Conservation (phyloP, 352 stramenopile genomes). For the Thalassiosira hispida region DNA sequence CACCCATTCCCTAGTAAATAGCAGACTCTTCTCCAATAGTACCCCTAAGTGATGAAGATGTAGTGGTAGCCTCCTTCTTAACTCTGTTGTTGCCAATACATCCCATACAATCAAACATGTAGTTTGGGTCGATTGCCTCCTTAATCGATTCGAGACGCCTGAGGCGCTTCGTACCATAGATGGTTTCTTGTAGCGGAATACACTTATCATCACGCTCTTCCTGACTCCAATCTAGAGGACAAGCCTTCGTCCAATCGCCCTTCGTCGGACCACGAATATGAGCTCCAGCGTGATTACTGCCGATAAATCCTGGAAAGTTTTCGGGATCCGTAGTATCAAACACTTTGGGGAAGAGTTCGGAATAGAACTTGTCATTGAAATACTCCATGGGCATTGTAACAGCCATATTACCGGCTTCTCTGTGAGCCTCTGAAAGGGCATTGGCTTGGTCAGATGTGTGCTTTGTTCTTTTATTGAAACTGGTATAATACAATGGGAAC, state of each 20-base stretch:
- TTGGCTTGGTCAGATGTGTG: slow-evolving; percentile 31
- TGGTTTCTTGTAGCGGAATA: slow-evolving; percentile 39
- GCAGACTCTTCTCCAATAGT: no score
- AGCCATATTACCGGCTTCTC: slow-evolving; percentile 22
- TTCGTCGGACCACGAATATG: slow-evolving; percentile 29
- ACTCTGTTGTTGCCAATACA: slow-evolving; percentile 30
- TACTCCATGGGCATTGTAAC: no score
- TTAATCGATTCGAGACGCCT: slow-evolving; percentile 45
- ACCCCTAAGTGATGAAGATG: no score
- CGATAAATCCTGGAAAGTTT: slow-evolving; percentile 38
- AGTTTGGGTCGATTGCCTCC: slow-evolving; percentile 32
- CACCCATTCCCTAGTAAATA: no score
- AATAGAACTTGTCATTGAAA: no score
- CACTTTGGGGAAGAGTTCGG: slow-evolving; percentile 6
- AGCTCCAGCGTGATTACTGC: slow-evolving; percentile 29
- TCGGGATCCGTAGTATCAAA: slow-evolving; percentile 12
- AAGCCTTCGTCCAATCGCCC: slow-evolving; percentile 43
- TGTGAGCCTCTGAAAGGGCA: slow-evolving; percentile 30
- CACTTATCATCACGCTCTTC: slow-evolving; percentile 41
- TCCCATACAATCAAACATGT: slow-evolving; percentile 46
- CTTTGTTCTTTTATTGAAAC: slow-evolving; percentile 5
- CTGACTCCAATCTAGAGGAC: slow-evolving; percentile 37
- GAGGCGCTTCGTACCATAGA: slow-evolving; percentile 42
- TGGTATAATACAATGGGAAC: neutral
- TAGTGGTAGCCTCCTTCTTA: no score